Percentiles rank a stretch among this genome's conserved stretches.
Evolutionary conservation across 1,284 basidiomycete genomes (phyloP).

Genomic region (Taiwanofungus camphoratus): DNA sequence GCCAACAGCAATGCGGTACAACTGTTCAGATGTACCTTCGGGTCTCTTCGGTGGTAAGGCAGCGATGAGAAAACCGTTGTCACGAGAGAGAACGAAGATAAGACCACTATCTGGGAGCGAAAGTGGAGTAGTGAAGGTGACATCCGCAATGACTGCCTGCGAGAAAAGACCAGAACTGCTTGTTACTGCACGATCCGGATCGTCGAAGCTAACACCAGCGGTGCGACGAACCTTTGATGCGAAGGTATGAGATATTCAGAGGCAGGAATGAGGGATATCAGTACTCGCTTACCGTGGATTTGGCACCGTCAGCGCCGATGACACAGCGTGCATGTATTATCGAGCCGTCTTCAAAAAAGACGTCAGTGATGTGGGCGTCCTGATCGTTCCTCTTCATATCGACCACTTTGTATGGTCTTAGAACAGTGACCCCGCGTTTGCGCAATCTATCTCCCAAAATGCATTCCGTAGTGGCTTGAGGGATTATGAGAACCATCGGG

Average conservation of each 20-base stretch:
- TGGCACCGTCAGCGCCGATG: conserved; percentile 52
- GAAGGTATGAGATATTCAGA: not conserved
- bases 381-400: conserved; percentile 18
- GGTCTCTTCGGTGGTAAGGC: conserved; percentile 21
- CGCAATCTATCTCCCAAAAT: conserved; percentile 33
- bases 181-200: conserved; percentile 20
- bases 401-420: conserved; percentile 32
- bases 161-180: conserved; percentile 13
- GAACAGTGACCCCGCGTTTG: conserved; percentile 28
- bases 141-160: conserved; percentile 29
- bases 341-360: conserved; percentile 45
- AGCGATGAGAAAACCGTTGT: conserved; percentile 26
- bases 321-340: conserved; percentile 42
- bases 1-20: conserved; percentile 32
- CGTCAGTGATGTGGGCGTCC: conserved; percentile 28
- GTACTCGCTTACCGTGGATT: conserved; percentile 38
- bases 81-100: conserved; percentile 16
- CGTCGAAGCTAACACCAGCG: conserved; percentile 23
- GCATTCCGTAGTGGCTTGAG: conserved; percentile 44
- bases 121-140: conserved; percentile 21
- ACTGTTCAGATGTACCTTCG: conserved; percentile 17
- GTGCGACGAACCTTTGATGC: conserved; percentile 22
- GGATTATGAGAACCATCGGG: conserved; percentile 38
- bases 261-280: conserved; percentile 1
- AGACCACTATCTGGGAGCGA: conserved; percentile 10